These are phyloP conservation scores for Cyclospora cayetanensis DNA, from an alignment of 169 alveolate genomes.

Conservation along the genomic window DNA sequence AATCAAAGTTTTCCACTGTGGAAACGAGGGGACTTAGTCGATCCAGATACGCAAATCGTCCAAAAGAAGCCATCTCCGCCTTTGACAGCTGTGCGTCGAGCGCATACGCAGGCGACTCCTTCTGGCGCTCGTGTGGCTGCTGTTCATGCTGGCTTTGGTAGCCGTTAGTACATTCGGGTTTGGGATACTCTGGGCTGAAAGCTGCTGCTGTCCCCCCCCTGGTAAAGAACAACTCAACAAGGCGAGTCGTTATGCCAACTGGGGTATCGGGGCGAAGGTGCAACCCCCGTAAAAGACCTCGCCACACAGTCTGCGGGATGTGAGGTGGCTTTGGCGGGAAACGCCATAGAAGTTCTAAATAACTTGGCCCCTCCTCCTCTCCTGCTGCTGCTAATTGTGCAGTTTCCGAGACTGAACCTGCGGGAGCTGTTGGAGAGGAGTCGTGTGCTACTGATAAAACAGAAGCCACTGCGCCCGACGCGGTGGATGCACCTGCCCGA, in stretches of 20 bases:
- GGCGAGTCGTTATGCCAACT: conserved; percentile 45
- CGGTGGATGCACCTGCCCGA: no score
- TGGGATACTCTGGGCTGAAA: not conserved
- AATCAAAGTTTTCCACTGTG: conserved; percentile 82
- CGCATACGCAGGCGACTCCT: not conserved
- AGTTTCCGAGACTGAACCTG: not conserved
- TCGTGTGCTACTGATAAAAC: no score
- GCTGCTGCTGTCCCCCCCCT: conserved; percentile 2
- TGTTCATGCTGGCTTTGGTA: not conserved
- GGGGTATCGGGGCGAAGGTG: conserved; percentile 45
- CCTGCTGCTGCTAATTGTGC: not conserved
- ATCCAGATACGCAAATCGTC: not conserved
- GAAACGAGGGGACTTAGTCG: conserved; percentile 80
- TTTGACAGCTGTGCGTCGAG: not conserved
- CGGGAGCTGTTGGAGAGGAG: no score
- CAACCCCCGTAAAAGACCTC: not conserved
- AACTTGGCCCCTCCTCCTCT: not conserved
- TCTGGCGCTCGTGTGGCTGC: not conserved
- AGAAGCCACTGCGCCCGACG: no score
- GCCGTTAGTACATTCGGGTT: not conserved
- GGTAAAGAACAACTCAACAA: not conserved
- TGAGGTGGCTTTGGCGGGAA: conserved; percentile 6
- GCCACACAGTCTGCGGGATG: conserved; percentile 23
- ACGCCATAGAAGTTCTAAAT: not conserved
- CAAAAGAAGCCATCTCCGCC: not conserved